These are phyloP conservation scores for Aspergillus fischeri DNA, from an alignment of 2,329 filamentous ascomycete genomes.

Conservation along the genomic window DNA sequence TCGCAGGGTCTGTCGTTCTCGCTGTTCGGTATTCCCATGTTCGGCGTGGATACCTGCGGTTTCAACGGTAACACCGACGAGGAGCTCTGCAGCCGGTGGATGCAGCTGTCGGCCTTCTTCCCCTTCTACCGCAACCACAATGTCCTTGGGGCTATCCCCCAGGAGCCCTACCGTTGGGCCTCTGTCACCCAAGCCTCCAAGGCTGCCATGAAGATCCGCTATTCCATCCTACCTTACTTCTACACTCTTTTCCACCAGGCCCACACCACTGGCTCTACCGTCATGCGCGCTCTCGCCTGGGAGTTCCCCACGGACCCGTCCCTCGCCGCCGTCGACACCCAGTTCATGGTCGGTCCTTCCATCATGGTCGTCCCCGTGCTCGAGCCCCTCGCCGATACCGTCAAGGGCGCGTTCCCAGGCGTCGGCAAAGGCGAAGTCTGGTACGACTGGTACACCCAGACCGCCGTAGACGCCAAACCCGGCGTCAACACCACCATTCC, in stretches of 20 bases:
- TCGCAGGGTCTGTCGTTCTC: slow-evolving; percentile 72
- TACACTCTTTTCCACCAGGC: slow-evolving; percentile 70
- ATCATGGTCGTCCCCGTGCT: slow-evolving; percentile 67
- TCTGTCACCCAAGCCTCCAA: slow-evolving; percentile 62
- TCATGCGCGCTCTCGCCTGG: slow-evolving; percentile 70
- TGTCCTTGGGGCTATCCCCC: slow-evolving; percentile 53
- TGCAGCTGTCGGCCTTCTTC: slow-evolving; percentile 70
- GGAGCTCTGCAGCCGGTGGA: slow-evolving; percentile 71
- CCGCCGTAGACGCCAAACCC: slow-evolving; percentile 47
- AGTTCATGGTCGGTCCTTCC: slow-evolving; percentile 66
- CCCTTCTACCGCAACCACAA: slow-evolving; percentile 79
- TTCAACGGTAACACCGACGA: slow-evolving; percentile 64
- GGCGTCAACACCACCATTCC: slow-evolving; percentile 58
- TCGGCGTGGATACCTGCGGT: slow-evolving; percentile 66
- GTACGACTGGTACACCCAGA: slow-evolving; percentile 78
- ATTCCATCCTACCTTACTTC: slow-evolving; percentile 67
- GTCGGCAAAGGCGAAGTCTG: slow-evolving; percentile 57
- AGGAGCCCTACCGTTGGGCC: slow-evolving; percentile 70
- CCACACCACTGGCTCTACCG: slow-evolving; percentile 62
- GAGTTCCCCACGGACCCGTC: slow-evolving; percentile 69
- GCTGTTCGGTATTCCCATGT: slow-evolving; percentile 74
- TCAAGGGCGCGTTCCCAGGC: slow-evolving; percentile 68
- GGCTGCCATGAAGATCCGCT: slow-evolving; percentile 66
- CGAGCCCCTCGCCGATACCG: slow-evolving; percentile 55
- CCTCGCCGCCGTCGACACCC: slow-evolving; percentile 62